Percentiles rank a stretch among this genome's conserved stretches.
These are phyloP conservation scores for Angomonas ambiguus DNA, from an alignment of 208 protist genomes.

Conservation along the genomic window DNA sequence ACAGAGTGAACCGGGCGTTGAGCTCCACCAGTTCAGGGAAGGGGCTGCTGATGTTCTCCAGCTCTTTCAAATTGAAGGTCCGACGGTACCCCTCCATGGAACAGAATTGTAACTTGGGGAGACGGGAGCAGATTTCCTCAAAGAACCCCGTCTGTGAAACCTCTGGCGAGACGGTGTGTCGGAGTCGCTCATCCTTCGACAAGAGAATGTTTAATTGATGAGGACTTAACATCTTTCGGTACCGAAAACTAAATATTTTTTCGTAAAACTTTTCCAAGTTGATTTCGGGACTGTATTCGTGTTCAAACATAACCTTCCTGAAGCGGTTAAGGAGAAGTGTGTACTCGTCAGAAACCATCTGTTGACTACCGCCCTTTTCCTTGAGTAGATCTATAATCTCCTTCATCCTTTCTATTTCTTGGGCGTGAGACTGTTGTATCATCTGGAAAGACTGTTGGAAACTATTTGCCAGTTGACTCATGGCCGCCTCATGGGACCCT, in stretches of 20 bases:
- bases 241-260: background rate
- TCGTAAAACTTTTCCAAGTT: background rate
- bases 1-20: background rate
- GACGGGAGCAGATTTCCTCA: background rate
- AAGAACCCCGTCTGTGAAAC: background rate
- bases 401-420: background rate
- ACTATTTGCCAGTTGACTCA: no score
- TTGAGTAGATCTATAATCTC: no score
- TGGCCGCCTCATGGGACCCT: no score
- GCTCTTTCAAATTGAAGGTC: background rate
- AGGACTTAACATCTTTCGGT: background rate
- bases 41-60: background rate
- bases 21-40: background rate
- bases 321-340: background rate
- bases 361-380: no score
- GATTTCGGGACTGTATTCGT: background rate
- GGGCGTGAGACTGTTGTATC: no score
- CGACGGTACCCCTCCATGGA: background rate
- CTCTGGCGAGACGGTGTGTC: background rate
- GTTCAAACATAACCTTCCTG: background rate
- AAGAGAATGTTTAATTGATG: background rate
- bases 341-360: background rate
- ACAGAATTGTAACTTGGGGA: background rate
- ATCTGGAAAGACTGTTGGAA: no score
- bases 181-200: background rate